A percentile compares a stretch with the other conserved stretches of the same genome.
Conservation (phyloP, 2,329 filamentous ascomycete species). For the Scedosporium minutisporum region DNA sequence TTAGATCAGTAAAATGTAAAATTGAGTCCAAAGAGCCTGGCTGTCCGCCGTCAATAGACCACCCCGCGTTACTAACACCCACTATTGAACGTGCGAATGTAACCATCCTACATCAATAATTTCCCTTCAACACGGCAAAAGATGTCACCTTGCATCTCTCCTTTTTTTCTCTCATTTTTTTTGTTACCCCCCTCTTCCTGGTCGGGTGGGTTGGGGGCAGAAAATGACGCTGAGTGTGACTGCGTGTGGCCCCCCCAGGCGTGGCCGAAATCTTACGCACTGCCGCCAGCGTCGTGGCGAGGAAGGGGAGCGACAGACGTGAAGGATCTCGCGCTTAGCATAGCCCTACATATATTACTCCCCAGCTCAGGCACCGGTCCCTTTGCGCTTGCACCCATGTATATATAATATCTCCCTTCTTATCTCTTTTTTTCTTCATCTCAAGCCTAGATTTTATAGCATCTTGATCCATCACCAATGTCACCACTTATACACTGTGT, state of each 20-base stretch:
- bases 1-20: too few species aligned
- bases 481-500: neutral
- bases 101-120: too few species aligned
- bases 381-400: neutral
- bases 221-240: neutral
- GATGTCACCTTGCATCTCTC: neutral
- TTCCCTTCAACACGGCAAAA: neutral
- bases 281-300: neutral
- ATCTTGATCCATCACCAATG: neutral
- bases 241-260: neutral
- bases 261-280: neutral
- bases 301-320: neutral
- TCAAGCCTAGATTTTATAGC: too few species aligned
- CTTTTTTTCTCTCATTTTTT: neutral
- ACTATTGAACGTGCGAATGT: too few species aligned
- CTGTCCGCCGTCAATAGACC: too few species aligned
- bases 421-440: neutral
- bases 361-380: neutral
- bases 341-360: neutral
- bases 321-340: constrained; percentile 1
- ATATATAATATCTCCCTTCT: neutral
- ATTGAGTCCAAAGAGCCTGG: too few species aligned
- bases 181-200: neutral
- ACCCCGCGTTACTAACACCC: too few species aligned
- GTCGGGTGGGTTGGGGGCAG: neutral